These are phyloP conservation scores for Stephanodiscus triporus DNA, from an alignment of 108 stramenopile species.

Conservation along the genomic window DNA sequence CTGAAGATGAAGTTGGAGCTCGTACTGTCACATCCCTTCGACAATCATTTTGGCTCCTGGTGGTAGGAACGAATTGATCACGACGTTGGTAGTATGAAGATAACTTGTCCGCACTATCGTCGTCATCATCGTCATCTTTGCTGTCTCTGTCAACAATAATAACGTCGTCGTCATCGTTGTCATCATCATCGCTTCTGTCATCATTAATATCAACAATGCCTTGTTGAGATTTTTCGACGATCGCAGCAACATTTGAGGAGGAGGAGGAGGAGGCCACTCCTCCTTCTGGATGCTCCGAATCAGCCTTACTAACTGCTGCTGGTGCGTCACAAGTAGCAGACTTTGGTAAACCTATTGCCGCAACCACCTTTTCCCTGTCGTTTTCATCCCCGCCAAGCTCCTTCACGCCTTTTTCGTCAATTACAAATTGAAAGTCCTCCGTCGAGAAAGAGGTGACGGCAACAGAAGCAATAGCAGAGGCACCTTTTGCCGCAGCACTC, in stretches of 20 bases:
- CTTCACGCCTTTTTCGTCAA: slow-evolving; percentile 37
- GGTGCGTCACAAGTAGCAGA: background rate
- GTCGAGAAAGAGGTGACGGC: background rate
- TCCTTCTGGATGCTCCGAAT: too few relatives aligned
- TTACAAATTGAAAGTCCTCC: slow-evolving; percentile 33
- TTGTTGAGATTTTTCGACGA: slow-evolving; percentile 8
- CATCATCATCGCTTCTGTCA: slow-evolving; percentile 7
- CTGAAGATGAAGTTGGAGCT: background rate
- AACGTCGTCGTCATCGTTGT: background rate
- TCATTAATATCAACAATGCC: slow-evolving; percentile 23
- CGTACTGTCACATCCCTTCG: slow-evolving; percentile 19
- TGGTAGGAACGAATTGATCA: background rate
- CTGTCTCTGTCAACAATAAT: slow-evolving; percentile 7
- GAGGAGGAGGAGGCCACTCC: too few relatives aligned
- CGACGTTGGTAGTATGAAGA: slow-evolving; percentile 35
- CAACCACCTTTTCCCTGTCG: background rate
- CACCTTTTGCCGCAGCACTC: background rate
- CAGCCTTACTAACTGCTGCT: too few relatives aligned
- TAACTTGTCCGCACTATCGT: slow-evolving; percentile 50
- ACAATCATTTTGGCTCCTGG: background rate
- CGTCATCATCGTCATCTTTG: slow-evolving; percentile 37
- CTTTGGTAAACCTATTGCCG: background rate
- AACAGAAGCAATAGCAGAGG: background rate
- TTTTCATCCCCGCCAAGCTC: slow-evolving; percentile 35
- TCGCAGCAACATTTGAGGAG: background rate